These are phyloP conservation scores for Erythrophleum ivorense DNA, from an alignment of 331 rosid genomes.

Conservation along the genomic window DNA sequence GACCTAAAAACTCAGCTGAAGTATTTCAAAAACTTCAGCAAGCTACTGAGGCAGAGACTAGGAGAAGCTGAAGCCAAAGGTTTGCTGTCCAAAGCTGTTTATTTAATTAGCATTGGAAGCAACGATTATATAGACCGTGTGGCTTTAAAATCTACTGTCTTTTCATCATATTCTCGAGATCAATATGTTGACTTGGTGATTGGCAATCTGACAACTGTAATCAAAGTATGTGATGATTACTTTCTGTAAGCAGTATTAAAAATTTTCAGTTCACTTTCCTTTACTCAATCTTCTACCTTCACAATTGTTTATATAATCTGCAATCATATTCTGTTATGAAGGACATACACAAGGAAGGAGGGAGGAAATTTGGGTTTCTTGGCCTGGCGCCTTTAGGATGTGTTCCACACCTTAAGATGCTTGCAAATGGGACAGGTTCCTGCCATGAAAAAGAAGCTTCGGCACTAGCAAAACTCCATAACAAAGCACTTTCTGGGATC, in stretches of 20 bases:
- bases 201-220: background rate
- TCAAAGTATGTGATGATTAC: background rate
- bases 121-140: background rate
- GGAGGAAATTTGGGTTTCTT: slow-evolving; percentile 55
- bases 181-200: background rate
- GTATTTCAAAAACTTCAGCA: too few relatives aligned
- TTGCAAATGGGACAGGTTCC: background rate
- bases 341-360: slow-evolving; percentile 55
- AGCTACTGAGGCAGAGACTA: too few relatives aligned
- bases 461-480: background rate
- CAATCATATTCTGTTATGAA: background rate
- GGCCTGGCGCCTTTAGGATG: slow-evolving; percentile 37
- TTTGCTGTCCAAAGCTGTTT: background rate
- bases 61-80: too few relatives aligned
- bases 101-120: background rate
- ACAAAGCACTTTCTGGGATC: background rate
- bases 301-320: background rate
- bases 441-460: background rate
- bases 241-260: background rate
- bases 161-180: background rate
- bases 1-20: too few relatives aligned
- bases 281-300: background rate
- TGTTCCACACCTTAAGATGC: slow-evolving; percentile 16
- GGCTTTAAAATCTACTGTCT: background rate
- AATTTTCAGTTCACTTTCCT: background rate